phyloP scores from a whole-genome alignment of 305 asterid genomes.

The Fraxinus baroniana region DNA sequence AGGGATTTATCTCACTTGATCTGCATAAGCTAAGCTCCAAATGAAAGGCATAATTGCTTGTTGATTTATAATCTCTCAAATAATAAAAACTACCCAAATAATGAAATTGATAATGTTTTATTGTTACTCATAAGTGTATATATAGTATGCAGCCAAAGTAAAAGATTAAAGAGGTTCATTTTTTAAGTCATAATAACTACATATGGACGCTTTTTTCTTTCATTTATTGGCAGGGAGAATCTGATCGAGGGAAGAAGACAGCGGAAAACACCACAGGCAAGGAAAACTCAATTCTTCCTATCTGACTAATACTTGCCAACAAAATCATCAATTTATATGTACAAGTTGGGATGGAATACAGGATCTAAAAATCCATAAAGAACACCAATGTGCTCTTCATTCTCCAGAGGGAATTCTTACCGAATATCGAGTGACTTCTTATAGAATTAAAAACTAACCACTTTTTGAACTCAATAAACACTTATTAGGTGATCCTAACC shows the following conservation, averaged over 20 bases:
- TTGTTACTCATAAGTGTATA: not conserved
- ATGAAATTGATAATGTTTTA: not conserved
- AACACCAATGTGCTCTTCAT: conserved; percentile 1
- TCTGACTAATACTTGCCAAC: not conserved
- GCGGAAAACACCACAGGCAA: not conserved
- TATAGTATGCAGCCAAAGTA: not conserved
- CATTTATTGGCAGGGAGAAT: not conserved
- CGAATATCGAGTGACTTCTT: not conserved
- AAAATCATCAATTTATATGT: not conserved
- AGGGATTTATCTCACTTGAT: not conserved
- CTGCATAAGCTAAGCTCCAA: not conserved
- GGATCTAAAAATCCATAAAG: not conserved
- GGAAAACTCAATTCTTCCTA: not conserved
- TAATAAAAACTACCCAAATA: not conserved
- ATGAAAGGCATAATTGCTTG: not conserved
- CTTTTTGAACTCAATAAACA: not conserved
- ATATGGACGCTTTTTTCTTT: not conserved
- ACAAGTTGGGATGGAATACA: not conserved
- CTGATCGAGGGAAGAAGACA: not conserved
- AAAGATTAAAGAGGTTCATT: not conserved
- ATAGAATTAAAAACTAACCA: not conserved
- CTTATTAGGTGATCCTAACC: not conserved
- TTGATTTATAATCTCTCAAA: conserved; percentile 1
- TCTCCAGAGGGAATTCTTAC: conserved; percentile 3
- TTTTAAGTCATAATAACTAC: not conserved